Conservation (phyloP, 805 yeast species). For the Ogataea paraovalis region DNA sequence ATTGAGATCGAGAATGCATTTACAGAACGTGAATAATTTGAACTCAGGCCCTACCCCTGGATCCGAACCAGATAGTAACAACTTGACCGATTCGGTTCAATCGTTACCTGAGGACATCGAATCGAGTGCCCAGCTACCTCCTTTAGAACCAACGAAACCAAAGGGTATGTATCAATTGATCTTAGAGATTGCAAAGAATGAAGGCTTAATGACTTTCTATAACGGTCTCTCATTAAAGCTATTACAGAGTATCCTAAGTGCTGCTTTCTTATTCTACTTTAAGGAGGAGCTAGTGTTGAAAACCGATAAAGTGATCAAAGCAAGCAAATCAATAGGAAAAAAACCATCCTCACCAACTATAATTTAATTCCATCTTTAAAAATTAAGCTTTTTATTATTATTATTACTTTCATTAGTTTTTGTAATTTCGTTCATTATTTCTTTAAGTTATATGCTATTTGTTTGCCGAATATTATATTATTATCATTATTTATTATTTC, state of each 20-base stretch:
- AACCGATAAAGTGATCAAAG: constrained; percentile 49
- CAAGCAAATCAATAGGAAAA: constrained; percentile 5
- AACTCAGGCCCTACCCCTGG: constrained; percentile 7
- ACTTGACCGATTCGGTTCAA: constrained; percentile 18
- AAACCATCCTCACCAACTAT: neutral
- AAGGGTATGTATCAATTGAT: constrained; percentile 46
- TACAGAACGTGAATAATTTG: constrained; percentile 36
- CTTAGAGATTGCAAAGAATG: constrained; percentile 55
- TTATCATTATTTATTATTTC: no score
- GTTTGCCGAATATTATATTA: no score
- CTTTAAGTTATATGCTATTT: no score
- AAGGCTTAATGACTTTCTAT: constrained; percentile 76
- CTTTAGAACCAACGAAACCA: constrained; percentile 21
- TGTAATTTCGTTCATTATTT: no score
- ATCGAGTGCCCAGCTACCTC: constrained; percentile 17
- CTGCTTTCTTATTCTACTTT: constrained; percentile 86
- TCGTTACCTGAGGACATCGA: constrained; percentile 20
- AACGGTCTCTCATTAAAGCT: constrained; percentile 78
- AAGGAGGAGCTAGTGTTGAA: constrained; percentile 76
- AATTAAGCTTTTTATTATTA: neutral
- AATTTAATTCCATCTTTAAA: neutral
- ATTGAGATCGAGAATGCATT: constrained; percentile 82
- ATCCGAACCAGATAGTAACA: constrained; percentile 7
- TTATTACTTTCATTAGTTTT: neutral
- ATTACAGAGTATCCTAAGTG: constrained; percentile 78